Evolutionary conservation across 2,329 filamentous ascomycete genomes (phyloP).

Genomic region (Fonsecaea monophora): DNA sequence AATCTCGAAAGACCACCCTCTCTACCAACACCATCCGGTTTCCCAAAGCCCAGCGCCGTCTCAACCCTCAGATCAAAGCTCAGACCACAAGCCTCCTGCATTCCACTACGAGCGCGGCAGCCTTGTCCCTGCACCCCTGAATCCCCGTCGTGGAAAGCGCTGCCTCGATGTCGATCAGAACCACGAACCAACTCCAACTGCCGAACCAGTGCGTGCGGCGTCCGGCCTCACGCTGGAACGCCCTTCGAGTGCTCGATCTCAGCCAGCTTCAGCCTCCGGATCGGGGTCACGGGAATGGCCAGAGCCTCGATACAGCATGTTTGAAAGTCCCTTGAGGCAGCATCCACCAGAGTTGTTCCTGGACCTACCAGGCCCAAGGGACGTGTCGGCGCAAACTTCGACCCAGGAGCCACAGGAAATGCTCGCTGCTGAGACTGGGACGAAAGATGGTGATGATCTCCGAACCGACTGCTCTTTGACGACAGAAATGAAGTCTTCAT

Average conservation of each 20-base stretch:
- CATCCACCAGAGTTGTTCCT: not conserved
- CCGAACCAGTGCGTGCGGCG: not conserved
- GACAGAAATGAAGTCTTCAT: not conserved
- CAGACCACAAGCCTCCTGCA: not conserved
- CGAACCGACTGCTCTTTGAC: not conserved
- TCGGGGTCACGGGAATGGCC: not conserved
- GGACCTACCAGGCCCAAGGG: not conserved
- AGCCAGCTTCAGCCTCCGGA: not conserved
- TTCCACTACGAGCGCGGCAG: slow-evolving; percentile 13
- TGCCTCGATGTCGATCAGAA: not conserved
- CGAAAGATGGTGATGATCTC: not conserved
- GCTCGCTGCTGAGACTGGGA: not conserved
- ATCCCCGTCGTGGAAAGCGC: slow-evolving; percentile 6
- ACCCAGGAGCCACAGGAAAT: not conserved
- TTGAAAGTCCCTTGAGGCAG: slow-evolving; percentile 13
- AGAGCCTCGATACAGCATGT: slow-evolving; percentile 3
- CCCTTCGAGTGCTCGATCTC: not conserved
- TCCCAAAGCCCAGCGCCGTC: not conserved
- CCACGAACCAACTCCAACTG: not conserved
- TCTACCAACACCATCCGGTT: slow-evolving; percentile 5
- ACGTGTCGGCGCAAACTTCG: not conserved
- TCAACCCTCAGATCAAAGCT: not conserved
- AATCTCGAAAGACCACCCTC: slow-evolving; percentile 17
- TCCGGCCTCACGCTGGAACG: not conserved
- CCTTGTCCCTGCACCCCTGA: slow-evolving; percentile 22